phyloP scores from a whole-genome alignment of 768 basidiomycete genomes.

The Calocybe cyanea region DNA sequence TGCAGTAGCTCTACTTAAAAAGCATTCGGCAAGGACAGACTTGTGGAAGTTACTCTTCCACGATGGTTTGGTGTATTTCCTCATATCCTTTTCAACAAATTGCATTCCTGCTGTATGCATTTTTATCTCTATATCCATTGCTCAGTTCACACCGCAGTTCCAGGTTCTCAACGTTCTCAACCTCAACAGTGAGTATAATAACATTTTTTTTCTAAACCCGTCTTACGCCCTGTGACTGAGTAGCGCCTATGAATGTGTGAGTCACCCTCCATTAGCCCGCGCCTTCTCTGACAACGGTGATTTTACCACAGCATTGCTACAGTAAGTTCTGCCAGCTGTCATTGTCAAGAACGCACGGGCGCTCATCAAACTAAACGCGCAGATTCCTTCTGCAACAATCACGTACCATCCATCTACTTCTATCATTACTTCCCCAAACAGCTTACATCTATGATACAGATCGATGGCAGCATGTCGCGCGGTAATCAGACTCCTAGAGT shows the following conservation, averaged over 20 bases:
- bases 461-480: slow-evolving; percentile 66
- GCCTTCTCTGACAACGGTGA: neutral
- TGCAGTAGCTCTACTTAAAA: slow-evolving; percentile 45
- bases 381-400: slow-evolving; percentile 64
- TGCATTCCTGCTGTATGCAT: slow-evolving; percentile 57
- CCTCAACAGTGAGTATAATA: slow-evolving; percentile 47
- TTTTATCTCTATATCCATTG: slow-evolving; percentile 3
- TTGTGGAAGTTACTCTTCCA: slow-evolving; percentile 70
- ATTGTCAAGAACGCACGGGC: slow-evolving; percentile 1
- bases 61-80: slow-evolving; percentile 70
- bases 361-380: slow-evolving; percentile 6
- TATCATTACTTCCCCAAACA: slow-evolving; percentile 2
- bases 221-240: slow-evolving; percentile 5
- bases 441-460: slow-evolving; percentile 22
- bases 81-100: slow-evolving; percentile 63
- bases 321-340: slow-evolving; percentile 29
- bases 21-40: slow-evolving; percentile 50
- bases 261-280: neutral
- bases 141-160: neutral
- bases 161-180: slow-evolving; percentile 58
- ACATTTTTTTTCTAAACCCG: neutral
- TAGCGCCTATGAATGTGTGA: slow-evolving; percentile 56
- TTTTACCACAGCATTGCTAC: slow-evolving; percentile 44
- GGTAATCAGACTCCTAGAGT: slow-evolving; percentile 63
- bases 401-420: slow-evolving; percentile 42